phyloP scores from a whole-genome alignment of 192 early-diverging fungal species.

The Backusella tarrabulga region DNA sequence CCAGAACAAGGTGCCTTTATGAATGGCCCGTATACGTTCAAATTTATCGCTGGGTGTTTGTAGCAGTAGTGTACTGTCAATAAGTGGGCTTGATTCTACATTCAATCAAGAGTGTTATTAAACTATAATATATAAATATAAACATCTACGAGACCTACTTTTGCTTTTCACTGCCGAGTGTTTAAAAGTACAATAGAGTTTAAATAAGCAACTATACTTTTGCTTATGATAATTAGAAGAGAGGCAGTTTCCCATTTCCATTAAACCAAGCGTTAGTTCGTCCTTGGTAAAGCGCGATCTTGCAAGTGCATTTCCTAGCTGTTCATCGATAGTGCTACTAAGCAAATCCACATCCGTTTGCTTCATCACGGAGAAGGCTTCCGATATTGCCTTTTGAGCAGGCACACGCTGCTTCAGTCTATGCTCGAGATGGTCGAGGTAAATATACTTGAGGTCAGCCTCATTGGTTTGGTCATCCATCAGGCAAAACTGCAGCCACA shows the following conservation, averaged over 20 bases:
- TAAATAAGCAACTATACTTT: not conserved
- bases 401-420: slow-evolving; percentile 1
- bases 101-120: not conserved
- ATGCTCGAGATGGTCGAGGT: not conserved
- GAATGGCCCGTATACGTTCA: slow-evolving; percentile 1
- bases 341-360: not conserved
- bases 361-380: slow-evolving; percentile 1
- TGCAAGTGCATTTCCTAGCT: slow-evolving; percentile 14
- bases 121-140: not conserved
- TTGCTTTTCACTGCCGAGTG: not conserved
- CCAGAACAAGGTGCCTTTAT: slow-evolving; percentile 17
- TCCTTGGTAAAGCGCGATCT: slow-evolving; percentile 9
- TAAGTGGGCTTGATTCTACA: slow-evolving; percentile 8
- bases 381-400: not conserved
- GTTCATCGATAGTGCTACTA: not conserved
- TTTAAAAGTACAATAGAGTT: not conserved
- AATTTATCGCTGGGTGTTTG: not conserved
- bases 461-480: not conserved
- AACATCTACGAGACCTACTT: not conserved
- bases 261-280: slow-evolving; percentile 15
- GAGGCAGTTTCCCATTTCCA: slow-evolving; percentile 8
- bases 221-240: not conserved
- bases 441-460: not conserved
- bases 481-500: slow-evolving; percentile 15
- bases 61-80: not conserved